A percentile compares a stretch with the other conserved stretches of the same genome.
phyloP scores from a whole-genome alignment of 306 rosid species.

The Trifolium repens region DNA sequence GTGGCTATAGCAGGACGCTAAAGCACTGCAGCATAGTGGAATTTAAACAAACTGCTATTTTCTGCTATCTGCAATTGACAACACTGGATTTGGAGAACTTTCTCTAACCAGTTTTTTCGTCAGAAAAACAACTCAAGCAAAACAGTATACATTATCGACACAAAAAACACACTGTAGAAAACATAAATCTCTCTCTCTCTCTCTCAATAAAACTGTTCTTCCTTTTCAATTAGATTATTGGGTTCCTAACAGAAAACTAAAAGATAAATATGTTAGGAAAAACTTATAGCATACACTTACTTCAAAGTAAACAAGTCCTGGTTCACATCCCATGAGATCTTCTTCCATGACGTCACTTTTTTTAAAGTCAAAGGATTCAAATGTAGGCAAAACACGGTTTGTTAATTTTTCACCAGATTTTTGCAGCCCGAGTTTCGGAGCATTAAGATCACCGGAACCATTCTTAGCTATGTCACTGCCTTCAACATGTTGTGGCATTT shows the following conservation, averaged over 20 bases:
- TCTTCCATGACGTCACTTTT: slow-evolving; percentile 88
- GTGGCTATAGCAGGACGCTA: no score
- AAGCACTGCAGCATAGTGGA: no score
- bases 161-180: no score
- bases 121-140: no score
- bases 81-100: no score
- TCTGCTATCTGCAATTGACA: no score
- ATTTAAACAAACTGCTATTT: no score
- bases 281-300: slow-evolving; percentile 45
- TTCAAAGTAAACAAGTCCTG: slow-evolving; percentile 93
- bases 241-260: slow-evolving; percentile 17
- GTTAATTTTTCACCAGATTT: slow-evolving; percentile 25
- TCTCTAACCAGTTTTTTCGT: no score
- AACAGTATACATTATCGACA: no score
- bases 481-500: slow-evolving; percentile 48
- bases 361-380: slow-evolving; percentile 72
- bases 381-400: slow-evolving; percentile 61
- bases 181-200: no score
- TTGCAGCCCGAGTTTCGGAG: slow-evolving; percentile 31
- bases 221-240: neutral
- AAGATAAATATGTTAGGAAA: neutral
- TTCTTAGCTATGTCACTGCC: slow-evolving; percentile 38
- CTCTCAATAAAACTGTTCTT: neutral
- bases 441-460: slow-evolving; percentile 37
- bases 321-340: slow-evolving; percentile 84